Percentiles rank a stretch among this genome's conserved stretches.
These are phyloP conservation scores for Beauveria australis DNA, from an alignment of 2,329 filamentous ascomycete genomes.

Conservation along the genomic window DNA sequence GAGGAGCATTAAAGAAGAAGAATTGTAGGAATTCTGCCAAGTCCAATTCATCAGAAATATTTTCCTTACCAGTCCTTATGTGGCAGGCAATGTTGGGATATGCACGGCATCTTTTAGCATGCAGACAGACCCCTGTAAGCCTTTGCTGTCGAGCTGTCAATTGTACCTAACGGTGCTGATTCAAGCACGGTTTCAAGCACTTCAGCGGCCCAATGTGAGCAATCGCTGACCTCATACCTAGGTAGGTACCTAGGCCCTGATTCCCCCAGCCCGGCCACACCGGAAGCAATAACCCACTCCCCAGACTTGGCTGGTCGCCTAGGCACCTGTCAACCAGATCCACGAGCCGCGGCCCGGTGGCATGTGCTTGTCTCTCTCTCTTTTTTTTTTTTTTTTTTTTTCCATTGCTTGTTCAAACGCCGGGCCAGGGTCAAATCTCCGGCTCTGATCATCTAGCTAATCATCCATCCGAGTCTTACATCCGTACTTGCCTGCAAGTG, in stretches of 20 bases:
- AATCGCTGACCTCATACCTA: background rate
- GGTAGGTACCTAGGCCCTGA: background rate
- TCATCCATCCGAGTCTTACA: too few relatives aligned
- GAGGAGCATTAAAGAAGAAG: too few relatives aligned
- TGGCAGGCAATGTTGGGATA: background rate
- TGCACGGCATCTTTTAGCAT: background rate
- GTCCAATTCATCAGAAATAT: too few relatives aligned
- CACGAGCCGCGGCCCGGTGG: conserved; percentile 7
- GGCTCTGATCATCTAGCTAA: background rate
- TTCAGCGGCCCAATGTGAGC: background rate
- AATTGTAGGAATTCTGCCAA: too few relatives aligned
- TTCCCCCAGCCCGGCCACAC: background rate
- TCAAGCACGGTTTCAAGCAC: too few relatives aligned
- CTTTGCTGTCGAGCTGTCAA: too few relatives aligned
- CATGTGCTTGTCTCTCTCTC: background rate
- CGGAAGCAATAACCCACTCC: background rate
- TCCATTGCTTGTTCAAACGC: background rate
- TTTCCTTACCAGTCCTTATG: too few relatives aligned
- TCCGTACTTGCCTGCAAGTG: background rate
- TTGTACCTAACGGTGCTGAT: too few relatives aligned
- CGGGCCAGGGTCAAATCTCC: background rate
- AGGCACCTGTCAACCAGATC: too few relatives aligned
- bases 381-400: background rate
- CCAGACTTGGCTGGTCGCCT: too few relatives aligned
- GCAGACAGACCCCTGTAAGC: background rate